Evolutionary conservation across 495 filamentous ascomycete genomes (phyloP), one percentile per base, ranked within the genome.

Genomic region (Neurospora sp.): DNA sequence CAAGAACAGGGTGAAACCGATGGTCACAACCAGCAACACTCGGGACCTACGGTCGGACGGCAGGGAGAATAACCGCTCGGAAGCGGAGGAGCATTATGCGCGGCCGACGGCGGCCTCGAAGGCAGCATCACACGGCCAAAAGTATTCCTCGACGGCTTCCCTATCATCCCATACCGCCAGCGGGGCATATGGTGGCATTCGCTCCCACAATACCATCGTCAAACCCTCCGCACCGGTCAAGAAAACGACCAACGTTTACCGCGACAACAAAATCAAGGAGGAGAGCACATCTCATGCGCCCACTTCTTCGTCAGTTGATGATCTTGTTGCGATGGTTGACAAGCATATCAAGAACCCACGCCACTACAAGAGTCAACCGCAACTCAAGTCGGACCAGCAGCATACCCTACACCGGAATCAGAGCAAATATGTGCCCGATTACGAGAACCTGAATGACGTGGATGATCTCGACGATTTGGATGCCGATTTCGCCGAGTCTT

Each of bases 181-280:
- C 31, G 42, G 35, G 40, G 42, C 22, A 68, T 1, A 37, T 46
- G 11, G 35, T 41, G 9, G 10, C 39, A 18, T 41, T 40, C n/a
- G 61, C 16, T 20, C 70, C 40, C 39, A 38, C 73, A 12, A 68
- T 71, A 35, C 53, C 53, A 66, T 66, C 27, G 22, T 18, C 27
- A 66, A 66, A 66, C 53, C 14, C 53, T 35, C 53, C 14, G 53
- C 53, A 37, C 53, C 44, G 16, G 53, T 66, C 68, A 94, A 91
- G 83, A 89, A 88, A 59, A 83, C 80, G 72, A 90, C 89, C 27
- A 77, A 81, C 22, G 85, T 96, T 40, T 94, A 92, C 82, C 90
- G 89, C 75, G 93, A 92, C 78, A 76, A 77, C 16, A 79, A 84
- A 22, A 77, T 80, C 20, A 71, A 76, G 35, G 74, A 76, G 69